Conservation (phyloP, 179 eudicot species). For the Silene noctiflora region DNA sequence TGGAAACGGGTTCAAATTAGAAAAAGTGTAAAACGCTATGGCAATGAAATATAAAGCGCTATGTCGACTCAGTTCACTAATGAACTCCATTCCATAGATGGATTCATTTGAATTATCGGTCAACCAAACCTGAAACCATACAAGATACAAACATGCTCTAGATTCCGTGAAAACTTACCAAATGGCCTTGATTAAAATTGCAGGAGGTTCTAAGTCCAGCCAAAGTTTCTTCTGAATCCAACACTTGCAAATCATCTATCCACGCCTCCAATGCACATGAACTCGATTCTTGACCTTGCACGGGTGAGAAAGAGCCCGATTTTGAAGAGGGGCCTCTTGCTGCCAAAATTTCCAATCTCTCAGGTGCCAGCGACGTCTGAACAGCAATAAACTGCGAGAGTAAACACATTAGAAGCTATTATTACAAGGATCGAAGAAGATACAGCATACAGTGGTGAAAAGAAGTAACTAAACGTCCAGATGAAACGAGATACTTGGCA, state of each 20-base stretch:
- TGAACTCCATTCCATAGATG: too few relatives aligned
- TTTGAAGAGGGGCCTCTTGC: slow-evolving; percentile 35
- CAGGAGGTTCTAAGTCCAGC: slow-evolving; percentile 39
- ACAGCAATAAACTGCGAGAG: slow-evolving; percentile 51
- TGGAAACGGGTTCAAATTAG: too few relatives aligned
- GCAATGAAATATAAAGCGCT: too few relatives aligned
- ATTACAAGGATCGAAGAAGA: background rate
- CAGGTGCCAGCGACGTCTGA: slow-evolving; percentile 49
- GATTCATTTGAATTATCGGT: too few relatives aligned
- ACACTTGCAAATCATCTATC: slow-evolving; percentile 42
- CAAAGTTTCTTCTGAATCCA: slow-evolving; percentile 54
- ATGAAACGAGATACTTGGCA: slow-evolving; percentile 43
- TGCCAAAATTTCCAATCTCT: slow-evolving; percentile 51
- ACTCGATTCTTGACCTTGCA: slow-evolving; percentile 16
- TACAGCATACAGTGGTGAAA: background rate
- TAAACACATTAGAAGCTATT: background rate
- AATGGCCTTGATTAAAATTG: slow-evolving; percentile 37
- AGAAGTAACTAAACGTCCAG: background rate
- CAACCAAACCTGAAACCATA: too few relatives aligned
- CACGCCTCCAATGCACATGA: slow-evolving; percentile 30
- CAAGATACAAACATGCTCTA: too few relatives aligned
- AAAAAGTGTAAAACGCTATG: too few relatives aligned
- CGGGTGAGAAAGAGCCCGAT: background rate
- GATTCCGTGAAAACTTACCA: slow-evolving; percentile 39
- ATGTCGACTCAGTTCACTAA: too few relatives aligned